phyloP scores from a whole-genome alignment of 768 basidiomycete genomes.

The Leccinum fibrillosum region DNA sequence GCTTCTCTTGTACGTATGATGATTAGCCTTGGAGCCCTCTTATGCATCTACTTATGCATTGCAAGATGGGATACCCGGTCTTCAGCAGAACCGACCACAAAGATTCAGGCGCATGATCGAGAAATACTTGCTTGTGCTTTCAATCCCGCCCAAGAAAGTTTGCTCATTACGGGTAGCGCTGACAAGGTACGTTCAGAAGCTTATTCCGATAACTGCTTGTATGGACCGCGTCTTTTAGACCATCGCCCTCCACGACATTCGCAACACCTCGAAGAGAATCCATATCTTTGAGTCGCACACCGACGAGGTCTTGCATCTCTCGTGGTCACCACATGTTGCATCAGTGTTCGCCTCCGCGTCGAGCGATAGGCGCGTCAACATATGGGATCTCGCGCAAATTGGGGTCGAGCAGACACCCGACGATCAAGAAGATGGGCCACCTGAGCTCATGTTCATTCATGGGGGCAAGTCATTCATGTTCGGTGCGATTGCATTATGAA shows the following conservation, averaged over 20 bases:
- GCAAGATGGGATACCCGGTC: conserved; percentile 90
- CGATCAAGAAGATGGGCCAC: conserved; percentile 97
- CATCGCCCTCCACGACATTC: conserved; percentile 82
- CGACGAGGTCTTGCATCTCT: conserved; percentile 89
- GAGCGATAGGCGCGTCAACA: conserved; percentile 87
- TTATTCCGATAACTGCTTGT: background rate
- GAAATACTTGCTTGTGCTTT: conserved; percentile 92
- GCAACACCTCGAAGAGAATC: conserved; percentile 66
- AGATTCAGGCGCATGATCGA: conserved; percentile 82
- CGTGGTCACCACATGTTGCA: conserved; percentile 93
- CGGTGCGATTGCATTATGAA: background rate
- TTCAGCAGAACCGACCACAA: conserved; percentile 60
- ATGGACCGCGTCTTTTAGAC: conserved; percentile 49
- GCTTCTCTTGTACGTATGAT: conserved; percentile 76
- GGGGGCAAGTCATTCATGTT: conserved; percentile 57
- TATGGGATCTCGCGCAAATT: conserved; percentile 92
- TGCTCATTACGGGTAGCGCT: conserved; percentile 87
- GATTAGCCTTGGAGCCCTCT: background rate
- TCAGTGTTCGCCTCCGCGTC: conserved; percentile 95
- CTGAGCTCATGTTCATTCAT: conserved; percentile 93
- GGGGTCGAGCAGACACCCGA: conserved; percentile 97
- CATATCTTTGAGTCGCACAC: conserved; percentile 93
- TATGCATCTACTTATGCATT: background rate
- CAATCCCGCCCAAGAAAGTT: conserved; percentile 74
- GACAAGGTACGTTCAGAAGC: conserved; percentile 65